Evolutionary conservation across 352 stramenopile species (phyloP).

Genomic region (Blastocystis sp.): DNA sequence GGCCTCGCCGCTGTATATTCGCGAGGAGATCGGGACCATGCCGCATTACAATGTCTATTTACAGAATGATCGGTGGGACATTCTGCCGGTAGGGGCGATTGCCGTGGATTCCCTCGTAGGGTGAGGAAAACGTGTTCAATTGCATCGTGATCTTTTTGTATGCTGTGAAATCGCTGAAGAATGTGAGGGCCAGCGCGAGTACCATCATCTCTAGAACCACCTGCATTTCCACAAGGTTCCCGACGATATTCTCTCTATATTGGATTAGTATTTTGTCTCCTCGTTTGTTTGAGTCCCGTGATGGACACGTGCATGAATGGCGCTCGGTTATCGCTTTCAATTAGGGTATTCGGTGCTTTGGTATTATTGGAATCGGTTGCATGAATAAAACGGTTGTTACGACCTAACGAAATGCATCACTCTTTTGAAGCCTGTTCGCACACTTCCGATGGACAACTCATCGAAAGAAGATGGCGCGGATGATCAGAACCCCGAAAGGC

Average conservation of each 20-base stretch:
- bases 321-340: too few relatives aligned
- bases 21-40: slow-evolving; percentile 10
- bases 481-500: too few relatives aligned
- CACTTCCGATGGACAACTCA: too few relatives aligned
- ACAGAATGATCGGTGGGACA: slow-evolving; percentile 58
- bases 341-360: too few relatives aligned
- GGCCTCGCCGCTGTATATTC: slow-evolving; percentile 12
- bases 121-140: slow-evolving; percentile 48
- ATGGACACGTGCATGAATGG: too few relatives aligned
- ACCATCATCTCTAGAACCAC: slow-evolving; percentile 39
- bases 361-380: too few relatives aligned
- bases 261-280: slow-evolving; percentile 12
- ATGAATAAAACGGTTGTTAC: too few relatives aligned
- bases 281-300: neutral
- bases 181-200: neutral
- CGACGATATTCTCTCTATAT: slow-evolving; percentile 10
- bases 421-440: too few relatives aligned
- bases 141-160: slow-evolving; percentile 64
- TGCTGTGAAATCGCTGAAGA: slow-evolving; percentile 62
- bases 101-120: neutral
- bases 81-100: slow-evolving; percentile 11
- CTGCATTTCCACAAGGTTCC: slow-evolving; percentile 50
- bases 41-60: slow-evolving; percentile 64
- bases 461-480: too few relatives aligned
- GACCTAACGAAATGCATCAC: too few relatives aligned